phyloP scores from a whole-genome alignment of 140 eudicot genomes.

The Oenanthe javanica region DNA sequence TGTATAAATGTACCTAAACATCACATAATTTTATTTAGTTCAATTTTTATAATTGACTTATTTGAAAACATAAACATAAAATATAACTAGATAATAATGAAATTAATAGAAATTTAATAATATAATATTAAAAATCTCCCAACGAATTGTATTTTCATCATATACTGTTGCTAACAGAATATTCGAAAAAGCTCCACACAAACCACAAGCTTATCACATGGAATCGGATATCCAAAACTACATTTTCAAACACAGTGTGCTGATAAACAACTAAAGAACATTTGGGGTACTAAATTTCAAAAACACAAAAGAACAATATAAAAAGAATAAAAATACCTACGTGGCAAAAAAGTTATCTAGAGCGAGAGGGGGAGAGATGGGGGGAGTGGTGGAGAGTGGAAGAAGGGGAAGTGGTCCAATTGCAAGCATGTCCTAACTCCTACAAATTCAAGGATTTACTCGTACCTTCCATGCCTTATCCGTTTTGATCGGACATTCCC shows the following conservation, averaged over 20 bases:
- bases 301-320: neutral
- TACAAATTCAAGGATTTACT: neutral
- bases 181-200: neutral
- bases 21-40: too few relatives aligned
- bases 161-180: neutral
- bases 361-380: slow-evolving; percentile 2
- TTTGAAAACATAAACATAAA: too few relatives aligned
- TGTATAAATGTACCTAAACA: too few relatives aligned
- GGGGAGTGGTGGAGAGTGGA: neutral
- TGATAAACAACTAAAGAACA: neutral
- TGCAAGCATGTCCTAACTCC: neutral
- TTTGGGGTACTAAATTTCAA: neutral
- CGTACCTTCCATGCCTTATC: neutral
- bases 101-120: too few relatives aligned
- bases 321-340: neutral
- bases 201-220: neutral
- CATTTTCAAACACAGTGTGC: neutral
- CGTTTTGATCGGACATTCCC: neutral
- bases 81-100: too few relatives aligned
- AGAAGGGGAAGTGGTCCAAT: neutral
- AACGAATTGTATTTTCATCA: neutral
- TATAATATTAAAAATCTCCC: too few relatives aligned
- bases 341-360: slow-evolving; percentile 6
- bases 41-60: too few relatives aligned
- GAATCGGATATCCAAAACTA: neutral